Evolutionary conservation across 768 basidiomycete species (phyloP).

Genomic region (Auricularia sp.): DNA sequence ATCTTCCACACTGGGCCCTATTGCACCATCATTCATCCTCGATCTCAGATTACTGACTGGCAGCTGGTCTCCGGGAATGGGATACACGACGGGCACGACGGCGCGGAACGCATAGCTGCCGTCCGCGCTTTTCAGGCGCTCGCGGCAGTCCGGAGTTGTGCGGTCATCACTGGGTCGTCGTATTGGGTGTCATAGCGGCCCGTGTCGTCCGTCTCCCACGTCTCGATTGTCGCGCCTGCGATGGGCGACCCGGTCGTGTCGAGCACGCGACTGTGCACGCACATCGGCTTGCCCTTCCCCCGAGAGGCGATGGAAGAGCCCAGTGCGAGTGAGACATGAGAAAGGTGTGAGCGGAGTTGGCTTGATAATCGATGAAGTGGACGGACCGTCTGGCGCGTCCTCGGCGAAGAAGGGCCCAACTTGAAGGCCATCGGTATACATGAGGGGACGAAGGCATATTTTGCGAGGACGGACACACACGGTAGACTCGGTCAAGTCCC

Average conservation of each 20-base stretch:
- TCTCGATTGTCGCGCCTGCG: conserved; percentile 56
- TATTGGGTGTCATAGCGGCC: conserved; percentile 32
- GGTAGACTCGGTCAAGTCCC: conserved; percentile 58
- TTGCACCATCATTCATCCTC: too few relatives aligned
- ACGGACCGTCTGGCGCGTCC: conserved; percentile 63
- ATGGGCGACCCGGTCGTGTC: conserved; percentile 58
- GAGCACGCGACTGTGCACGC: conserved; percentile 59
- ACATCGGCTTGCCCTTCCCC: conserved; percentile 79
- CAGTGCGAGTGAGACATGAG: conserved; percentile 55
- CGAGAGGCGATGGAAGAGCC: conserved; percentile 79
- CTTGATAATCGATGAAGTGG: neutral
- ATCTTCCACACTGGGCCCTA: conserved; percentile 65
- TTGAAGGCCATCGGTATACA: conserved; percentile 6
- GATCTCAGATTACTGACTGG: too few relatives aligned
- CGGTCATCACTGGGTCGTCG: too few relatives aligned
- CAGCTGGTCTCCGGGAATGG: conserved; percentile 63
- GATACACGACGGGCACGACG: conserved; percentile 58
- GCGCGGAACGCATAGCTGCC: conserved; percentile 64
- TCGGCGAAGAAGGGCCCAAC: conserved; percentile 79
- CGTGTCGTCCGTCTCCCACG: conserved; percentile 68
- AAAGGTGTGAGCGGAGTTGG: too few relatives aligned
- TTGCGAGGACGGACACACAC: conserved; percentile 25
- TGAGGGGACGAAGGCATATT: neutral
- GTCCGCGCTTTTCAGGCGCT: conserved; percentile 47
- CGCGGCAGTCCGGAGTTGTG: conserved; percentile 59